Base-by-base conservation (phyloP, 2,329 filamentous ascomycete species). In the Colletotrichum godetiae region DNA sequence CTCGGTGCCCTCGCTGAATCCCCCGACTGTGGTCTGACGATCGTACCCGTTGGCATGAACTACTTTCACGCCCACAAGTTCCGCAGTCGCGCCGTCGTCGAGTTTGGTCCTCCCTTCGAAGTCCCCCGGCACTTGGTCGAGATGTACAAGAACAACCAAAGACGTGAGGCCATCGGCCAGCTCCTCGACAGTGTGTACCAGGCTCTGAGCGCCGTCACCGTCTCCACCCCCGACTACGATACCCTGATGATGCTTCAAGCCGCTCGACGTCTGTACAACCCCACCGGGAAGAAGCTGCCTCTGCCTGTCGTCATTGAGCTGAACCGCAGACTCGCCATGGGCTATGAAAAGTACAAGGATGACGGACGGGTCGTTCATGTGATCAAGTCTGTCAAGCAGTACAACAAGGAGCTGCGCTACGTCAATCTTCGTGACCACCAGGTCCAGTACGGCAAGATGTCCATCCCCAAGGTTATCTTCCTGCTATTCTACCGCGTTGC, bases 1-100 rank as follows among this genome's bases (percentile, higher is more conserved):
- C 89, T 99, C 46, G 96, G 96, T 52, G 93, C 97, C 1, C 87
- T 98, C 64, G 95, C 94, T 5, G 92, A 95, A 69, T 91, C 95
- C 74, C 95, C 95, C 3, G 89, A 96, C 76, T 98, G 94, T 80
- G 95, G 94, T 35, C 87, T 99, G 74, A 97, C 95, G 83, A 98
- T 99, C 78, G 94, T 99, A 29, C 97, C 97, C 4, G 95, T 97
- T 64, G 96, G 96, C 78, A 98, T 99, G 96, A 99, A 99, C 84
- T 99, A 99, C 84, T 99, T 99, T 85, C 96, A 98, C 83, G 94
- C 96, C 0, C 96, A 99, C 88, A 99, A 98, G 82, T 99, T 99
- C 84, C 93, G 96, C 58, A 98, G 96, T 75, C 91, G 97, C 80
- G 97, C 96, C 46, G 96, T 99, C 5, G 92, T 98, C 73, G 97